Evolutionary conservation across 83 land plant species (phyloP).

Genomic region (Isoetes engelmannii): DNA sequence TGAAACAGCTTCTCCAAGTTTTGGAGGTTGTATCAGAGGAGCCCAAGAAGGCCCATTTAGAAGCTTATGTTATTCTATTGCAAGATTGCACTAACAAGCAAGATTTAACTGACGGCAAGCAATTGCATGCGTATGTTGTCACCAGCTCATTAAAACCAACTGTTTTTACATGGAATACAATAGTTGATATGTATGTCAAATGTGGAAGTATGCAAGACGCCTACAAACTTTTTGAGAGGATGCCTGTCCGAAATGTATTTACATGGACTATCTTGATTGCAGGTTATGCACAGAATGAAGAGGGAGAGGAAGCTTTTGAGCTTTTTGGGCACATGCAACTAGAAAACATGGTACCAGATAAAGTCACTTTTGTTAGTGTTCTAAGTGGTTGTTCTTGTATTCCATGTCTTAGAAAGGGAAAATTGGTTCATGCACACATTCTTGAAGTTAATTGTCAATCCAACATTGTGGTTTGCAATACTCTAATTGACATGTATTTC

Average conservation of each 20-base stretch:
- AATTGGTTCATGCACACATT: not conserved
- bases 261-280: too few relatives aligned
- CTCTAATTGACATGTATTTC: slow-evolving; percentile 66
- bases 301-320: not conserved
- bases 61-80: not conserved
- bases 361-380: slow-evolving; percentile 10
- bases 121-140: not conserved
- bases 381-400: slow-evolving; percentile 6
- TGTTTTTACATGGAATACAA: not conserved
- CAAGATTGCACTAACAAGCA: not conserved
- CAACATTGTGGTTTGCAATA: not conserved
- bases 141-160: not conserved
- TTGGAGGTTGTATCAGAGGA: too few relatives aligned
- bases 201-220: too few relatives aligned
- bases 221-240: too few relatives aligned
- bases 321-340: slow-evolving; percentile 8
- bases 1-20: too few relatives aligned
- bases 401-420: not conserved
- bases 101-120: not conserved
- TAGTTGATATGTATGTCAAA: too few relatives aligned
- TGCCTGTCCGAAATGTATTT: too few relatives aligned
- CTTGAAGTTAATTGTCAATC: not conserved
- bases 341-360: not conserved
- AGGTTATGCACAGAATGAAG: too few relatives aligned
- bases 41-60: too few relatives aligned